phyloP scores from a whole-genome alignment of 208 protist genomes.

The Kentomonas sorsogonicus region DNA sequence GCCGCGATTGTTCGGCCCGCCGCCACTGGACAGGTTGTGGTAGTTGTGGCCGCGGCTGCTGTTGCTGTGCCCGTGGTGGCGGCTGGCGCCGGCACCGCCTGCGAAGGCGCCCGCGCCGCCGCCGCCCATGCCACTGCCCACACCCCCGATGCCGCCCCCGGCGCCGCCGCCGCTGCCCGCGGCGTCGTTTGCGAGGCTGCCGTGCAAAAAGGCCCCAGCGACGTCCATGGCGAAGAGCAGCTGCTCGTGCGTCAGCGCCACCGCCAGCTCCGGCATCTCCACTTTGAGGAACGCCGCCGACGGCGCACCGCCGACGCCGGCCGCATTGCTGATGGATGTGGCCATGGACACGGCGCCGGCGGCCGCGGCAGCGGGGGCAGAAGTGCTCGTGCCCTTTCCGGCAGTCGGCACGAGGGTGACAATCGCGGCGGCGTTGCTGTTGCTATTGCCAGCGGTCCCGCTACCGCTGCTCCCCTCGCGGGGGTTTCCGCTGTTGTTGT shows the following conservation, averaged over 20 bases:
- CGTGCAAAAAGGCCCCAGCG: slow-evolving; percentile 40
- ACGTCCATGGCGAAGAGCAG: slow-evolving; percentile 58
- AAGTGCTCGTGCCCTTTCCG: too few species aligned
- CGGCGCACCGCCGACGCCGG: slow-evolving; percentile 6
- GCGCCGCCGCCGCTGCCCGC: not conserved
- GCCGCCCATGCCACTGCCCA: not conserved
- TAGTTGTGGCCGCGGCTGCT: not conserved
- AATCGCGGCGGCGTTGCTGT: too few species aligned
- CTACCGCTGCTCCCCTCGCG: not conserved
- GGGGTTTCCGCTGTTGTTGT: not conserved
- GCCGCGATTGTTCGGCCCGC: too few species aligned
- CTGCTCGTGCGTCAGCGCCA: slow-evolving; percentile 33
- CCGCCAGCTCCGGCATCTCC: slow-evolving; percentile 21
- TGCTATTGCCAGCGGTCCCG: too few species aligned
- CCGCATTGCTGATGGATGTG: not conserved
- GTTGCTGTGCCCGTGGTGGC: not conserved
- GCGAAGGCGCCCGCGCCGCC: not conserved
- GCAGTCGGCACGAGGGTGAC: too few species aligned
- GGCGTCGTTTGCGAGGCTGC: not conserved
- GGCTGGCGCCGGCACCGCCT: not conserved
- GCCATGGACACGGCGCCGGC: not conserved
- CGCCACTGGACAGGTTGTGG: not conserved
- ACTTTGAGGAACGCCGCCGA: too few species aligned
- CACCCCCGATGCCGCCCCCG: not conserved
- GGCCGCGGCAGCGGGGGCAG: slow-evolving; percentile 2